phyloP scores from a whole-genome alignment of 192 early-diverging fungal genomes.

The Coemansia sp. region DNA sequence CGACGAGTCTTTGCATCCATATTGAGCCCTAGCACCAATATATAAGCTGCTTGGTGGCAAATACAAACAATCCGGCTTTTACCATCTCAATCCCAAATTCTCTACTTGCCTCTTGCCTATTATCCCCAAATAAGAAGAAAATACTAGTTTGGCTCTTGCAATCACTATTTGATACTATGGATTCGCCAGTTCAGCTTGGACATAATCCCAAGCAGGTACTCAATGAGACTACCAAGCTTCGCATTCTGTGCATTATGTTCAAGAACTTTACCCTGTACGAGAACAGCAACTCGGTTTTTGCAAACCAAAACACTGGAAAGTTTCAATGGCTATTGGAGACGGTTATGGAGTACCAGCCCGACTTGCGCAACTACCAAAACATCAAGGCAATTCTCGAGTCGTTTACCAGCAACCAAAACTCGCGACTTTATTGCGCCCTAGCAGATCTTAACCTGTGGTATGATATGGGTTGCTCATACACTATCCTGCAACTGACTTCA shows the following conservation, averaged over 20 bases:
- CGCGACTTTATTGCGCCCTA: conserved; percentile 37
- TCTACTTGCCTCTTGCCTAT: background rate
- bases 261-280: conserved; percentile 23
- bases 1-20: background rate
- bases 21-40: background rate
- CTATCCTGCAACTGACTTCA: conserved; percentile 23
- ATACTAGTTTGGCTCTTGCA: background rate
- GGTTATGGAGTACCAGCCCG: conserved; percentile 22
- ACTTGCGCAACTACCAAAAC: background rate
- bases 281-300: conserved; percentile 21
- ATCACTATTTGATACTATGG: background rate
- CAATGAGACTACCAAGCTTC: conserved; percentile 22
- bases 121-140: background rate
- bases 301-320: background rate
- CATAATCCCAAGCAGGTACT: background rate
- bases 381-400: conserved; percentile 27
- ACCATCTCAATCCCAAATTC: background rate
- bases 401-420: conserved; percentile 47
- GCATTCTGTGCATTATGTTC: conserved; percentile 35
- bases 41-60: background rate
- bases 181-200: background rate
- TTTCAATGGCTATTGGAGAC: conserved; percentile 14
- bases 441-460: conserved; percentile 30
- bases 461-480: conserved; percentile 10
- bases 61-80: background rate